These are phyloP conservation scores for Smallanthus sonchifolius DNA, from an alignment of 129 eudicot genomes.

Conservation along the genomic window DNA sequence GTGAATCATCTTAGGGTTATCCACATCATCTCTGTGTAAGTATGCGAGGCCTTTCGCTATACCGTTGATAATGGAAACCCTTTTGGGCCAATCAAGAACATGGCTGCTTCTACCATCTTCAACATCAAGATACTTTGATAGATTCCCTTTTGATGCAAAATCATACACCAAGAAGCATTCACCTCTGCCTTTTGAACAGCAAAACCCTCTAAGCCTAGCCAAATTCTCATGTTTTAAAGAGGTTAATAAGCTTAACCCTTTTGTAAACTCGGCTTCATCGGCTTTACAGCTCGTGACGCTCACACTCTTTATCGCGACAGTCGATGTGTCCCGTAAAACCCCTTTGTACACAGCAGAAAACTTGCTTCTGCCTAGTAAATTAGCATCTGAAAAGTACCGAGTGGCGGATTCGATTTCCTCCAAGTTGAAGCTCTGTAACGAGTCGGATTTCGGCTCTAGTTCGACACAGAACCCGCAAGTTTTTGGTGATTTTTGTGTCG, in stretches of 20 bases:
- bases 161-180: conserved; percentile 83
- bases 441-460: conserved; percentile 6
- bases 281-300: conserved; percentile 68
- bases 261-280: conserved; percentile 75
- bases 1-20: conserved; percentile 62
- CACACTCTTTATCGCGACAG: conserved; percentile 72
- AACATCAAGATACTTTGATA: conserved; percentile 55
- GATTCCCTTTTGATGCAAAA: conserved; percentile 63
- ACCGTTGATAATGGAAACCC: conserved; percentile 73
- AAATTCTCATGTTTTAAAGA: conserved; percentile 75
- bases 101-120: conserved; percentile 31
- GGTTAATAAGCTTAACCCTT: conserved; percentile 62
- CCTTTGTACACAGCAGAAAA: conserved; percentile 84
- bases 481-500: conserved; percentile 29
- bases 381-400: conserved; percentile 69
- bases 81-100: conserved; percentile 70
- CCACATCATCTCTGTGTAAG: conserved; percentile 48
- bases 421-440: conserved; percentile 55
- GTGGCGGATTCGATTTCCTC: conserved; percentile 93
- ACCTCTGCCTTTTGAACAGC: conserved; percentile 79
- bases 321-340: conserved; percentile 58
- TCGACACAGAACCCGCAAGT: conserved; percentile 23
- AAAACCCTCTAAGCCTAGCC: conserved; percentile 64
- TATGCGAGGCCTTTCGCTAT: conserved; percentile 74
- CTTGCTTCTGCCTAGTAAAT: conserved; percentile 66